These are phyloP conservation scores for Protomyces lactucae-debilis DNA, from an alignment of 1,139 yeast species.

Conservation along the genomic window DNA sequence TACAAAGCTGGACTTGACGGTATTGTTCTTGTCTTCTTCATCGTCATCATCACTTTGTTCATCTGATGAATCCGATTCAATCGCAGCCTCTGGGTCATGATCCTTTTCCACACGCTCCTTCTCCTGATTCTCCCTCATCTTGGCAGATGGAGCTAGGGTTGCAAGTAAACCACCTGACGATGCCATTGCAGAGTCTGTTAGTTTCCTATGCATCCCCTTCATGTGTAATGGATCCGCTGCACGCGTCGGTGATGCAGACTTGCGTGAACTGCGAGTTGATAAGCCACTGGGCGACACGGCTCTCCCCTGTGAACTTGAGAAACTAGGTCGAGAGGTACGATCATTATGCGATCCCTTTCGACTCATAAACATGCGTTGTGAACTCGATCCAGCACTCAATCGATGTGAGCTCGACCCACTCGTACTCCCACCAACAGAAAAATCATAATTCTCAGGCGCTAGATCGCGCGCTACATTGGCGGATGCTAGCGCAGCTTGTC, in stretches of 20 bases:
- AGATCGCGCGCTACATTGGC: background rate
- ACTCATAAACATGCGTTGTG: slow-evolving; percentile 5
- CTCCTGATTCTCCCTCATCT: slow-evolving; percentile 17
- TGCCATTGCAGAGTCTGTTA: slow-evolving; percentile 34
- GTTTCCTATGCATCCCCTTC: slow-evolving; percentile 29
- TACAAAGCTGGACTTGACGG: background rate
- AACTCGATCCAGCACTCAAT: background rate
- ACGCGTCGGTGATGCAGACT: slow-evolving; percentile 1
- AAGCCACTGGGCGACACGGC: background rate
- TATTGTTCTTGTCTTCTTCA: slow-evolving; percentile 34
- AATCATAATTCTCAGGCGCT: background rate
- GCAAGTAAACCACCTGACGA: slow-evolving; percentile 36
- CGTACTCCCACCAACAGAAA: background rate
- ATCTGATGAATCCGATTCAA: slow-evolving; percentile 31
- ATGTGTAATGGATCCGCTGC: slow-evolving; percentile 9
- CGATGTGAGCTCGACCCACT: background rate
- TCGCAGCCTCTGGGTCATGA: slow-evolving; percentile 31
- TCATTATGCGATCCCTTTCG: background rate
- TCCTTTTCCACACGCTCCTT: slow-evolving; percentile 30
- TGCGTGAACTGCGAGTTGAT: background rate
- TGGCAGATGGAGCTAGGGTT: slow-evolving; percentile 28
- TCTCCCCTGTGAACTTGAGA: background rate
- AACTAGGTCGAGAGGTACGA: slow-evolving; percentile 3
- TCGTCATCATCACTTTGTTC: slow-evolving; percentile 30
- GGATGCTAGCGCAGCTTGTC: background rate